A percentile compares a stretch with the other conserved stretches of the same genome.
Evolutionary conservation across 805 yeast species (phyloP).

Genomic region (Zygotorulaspora florentina): DNA sequence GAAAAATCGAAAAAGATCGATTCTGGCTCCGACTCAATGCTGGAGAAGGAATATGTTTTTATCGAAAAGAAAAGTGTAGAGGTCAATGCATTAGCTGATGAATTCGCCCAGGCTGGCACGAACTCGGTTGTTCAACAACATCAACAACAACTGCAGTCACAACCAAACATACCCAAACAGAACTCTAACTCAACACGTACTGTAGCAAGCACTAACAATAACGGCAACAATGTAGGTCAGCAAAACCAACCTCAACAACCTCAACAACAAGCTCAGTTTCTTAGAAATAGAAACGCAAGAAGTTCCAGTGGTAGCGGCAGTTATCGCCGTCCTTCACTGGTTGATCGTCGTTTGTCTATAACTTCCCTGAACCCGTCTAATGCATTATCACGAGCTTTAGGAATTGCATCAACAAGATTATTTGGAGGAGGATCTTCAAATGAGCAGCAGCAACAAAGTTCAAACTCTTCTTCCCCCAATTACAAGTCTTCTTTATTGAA

Average conservation of each 20-base stretch:
- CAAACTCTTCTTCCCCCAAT: slow-evolving; percentile 26
- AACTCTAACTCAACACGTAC: slow-evolving; percentile 23
- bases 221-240: slow-evolving; percentile 3
- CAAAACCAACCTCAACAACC: slow-evolving; percentile 19
- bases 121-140: slow-evolving; percentile 11
- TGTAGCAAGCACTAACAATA: slow-evolving; percentile 13
- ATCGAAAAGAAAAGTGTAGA: slow-evolving; percentile 94
- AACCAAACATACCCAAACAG: slow-evolving; percentile 7
- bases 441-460: slow-evolving; percentile 21
- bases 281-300: slow-evolving; percentile 15
- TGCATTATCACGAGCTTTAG: slow-evolving; percentile 83
- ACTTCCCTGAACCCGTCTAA: slow-evolving; percentile 72
- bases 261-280: slow-evolving; percentile 9
- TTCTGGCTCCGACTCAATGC: slow-evolving; percentile 43
- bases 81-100: slow-evolving; percentile 93
- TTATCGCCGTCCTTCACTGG: slow-evolving; percentile 56
- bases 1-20: slow-evolving; percentile 11
- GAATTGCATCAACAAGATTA: slow-evolving; percentile 80
- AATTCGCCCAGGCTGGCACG: slow-evolving; percentile 47
- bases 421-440: slow-evolving; percentile 49
- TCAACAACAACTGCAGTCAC: slow-evolving; percentile 8
- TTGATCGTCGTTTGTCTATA: slow-evolving; percentile 61
- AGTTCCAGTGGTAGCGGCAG: slow-evolving; percentile 44
- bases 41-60: slow-evolving; percentile 87
- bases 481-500: slow-evolving; percentile 22